Conservation (phyloP, 139 green algal genomes). For the Edaphochlamys debaryana region DNA sequence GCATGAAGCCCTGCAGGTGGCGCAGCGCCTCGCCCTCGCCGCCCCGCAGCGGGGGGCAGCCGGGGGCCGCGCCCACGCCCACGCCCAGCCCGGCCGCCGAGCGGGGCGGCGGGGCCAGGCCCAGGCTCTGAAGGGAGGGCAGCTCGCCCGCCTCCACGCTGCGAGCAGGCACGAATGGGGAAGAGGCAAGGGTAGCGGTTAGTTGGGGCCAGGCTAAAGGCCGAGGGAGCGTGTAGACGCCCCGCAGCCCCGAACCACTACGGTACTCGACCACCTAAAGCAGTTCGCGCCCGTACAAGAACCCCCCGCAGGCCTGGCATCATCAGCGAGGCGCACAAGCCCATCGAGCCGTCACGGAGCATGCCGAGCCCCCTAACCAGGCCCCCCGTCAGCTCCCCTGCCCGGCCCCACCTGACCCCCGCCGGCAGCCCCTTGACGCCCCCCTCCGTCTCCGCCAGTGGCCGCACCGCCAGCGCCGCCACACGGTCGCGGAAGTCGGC, state of each 20-base stretch:
- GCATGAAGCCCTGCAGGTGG: constrained; percentile 69
- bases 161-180: too few species aligned
- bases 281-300: too few species aligned
- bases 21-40: constrained; percentile 81
- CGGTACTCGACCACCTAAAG: too few species aligned
- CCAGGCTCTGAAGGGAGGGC: constrained; percentile 73
- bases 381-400: not conserved
- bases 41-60: constrained; percentile 42
- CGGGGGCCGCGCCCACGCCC: not conserved
- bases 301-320: too few species aligned
- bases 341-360: too few species aligned
- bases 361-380: too few species aligned
- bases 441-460: not conserved
- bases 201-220: too few species aligned
- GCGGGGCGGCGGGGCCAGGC: constrained; percentile 42
- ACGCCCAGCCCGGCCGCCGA: not conserved
- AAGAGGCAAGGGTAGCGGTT: too few species aligned
- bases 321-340: too few species aligned
- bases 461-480: not conserved
- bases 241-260: too few species aligned
- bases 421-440: constrained; percentile 33
- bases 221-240: too few species aligned
- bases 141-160: constrained; percentile 45
- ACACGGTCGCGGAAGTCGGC: constrained; percentile 24
- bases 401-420: constrained; percentile 30